Conservation (phyloP, 2,329 filamentous ascomycete genomes). For the Clonostachys chloroleuca region DNA sequence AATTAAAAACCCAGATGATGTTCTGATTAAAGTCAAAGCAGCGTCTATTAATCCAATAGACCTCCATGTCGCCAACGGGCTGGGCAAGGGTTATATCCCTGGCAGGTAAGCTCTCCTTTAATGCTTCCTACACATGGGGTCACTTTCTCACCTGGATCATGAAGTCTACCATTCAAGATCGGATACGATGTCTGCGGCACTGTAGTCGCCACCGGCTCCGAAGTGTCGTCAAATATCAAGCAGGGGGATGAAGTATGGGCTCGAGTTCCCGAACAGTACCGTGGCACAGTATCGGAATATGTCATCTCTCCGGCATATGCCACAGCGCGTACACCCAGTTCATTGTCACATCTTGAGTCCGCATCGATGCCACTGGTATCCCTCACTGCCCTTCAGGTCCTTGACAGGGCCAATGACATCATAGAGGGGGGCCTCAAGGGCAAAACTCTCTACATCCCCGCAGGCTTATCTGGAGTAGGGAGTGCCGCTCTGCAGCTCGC, state of each 20-base stretch:
- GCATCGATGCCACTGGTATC: conserved; percentile 36
- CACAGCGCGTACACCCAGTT: conserved; percentile 30
- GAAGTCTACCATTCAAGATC: conserved; percentile 31
- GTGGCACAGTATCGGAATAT: conserved; percentile 18
- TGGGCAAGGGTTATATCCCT: conserved; percentile 15
- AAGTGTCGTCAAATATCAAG: conserved; percentile 22
- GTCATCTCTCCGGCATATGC: conserved; percentile 20
- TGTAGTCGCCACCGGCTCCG: conserved; percentile 24
- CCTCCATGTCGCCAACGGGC: conserved; percentile 30
- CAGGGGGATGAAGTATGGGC: conserved; percentile 14
- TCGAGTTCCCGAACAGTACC: conserved; percentile 10
- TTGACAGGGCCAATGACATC: conserved; percentile 16
- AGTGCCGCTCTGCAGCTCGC: conserved; percentile 25
- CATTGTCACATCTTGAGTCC: conserved; percentile 32
- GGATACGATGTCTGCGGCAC: conserved; percentile 34
- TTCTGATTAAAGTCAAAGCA: conserved; percentile 32
- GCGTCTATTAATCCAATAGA: conserved; percentile 40
- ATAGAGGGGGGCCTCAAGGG: conserved; percentile 29
- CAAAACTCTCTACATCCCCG: conserved; percentile 15
- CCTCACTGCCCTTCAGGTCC: conserved; percentile 31
- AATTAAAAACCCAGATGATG: conserved; percentile 3
- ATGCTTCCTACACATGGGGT: neutral
- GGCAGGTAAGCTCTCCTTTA: neutral
- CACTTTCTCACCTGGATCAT: neutral
- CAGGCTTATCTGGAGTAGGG: conserved; percentile 4